A percentile compares a stretch with the other conserved stretches of the same genome.
Evolutionary conservation across 164 flowering plant genomes (phyloP).

Genomic region (Tetracentron sinense): DNA sequence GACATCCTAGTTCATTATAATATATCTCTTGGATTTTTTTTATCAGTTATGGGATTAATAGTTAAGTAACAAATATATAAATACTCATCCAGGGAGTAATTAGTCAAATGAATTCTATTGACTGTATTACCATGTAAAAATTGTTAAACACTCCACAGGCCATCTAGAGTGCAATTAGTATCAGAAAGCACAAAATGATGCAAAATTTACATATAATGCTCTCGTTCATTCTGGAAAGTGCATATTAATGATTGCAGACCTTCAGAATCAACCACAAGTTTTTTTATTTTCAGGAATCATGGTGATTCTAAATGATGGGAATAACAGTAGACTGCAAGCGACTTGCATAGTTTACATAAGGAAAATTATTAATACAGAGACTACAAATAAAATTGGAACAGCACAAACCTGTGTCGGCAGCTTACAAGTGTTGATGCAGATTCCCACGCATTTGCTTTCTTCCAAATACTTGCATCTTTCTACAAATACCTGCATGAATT

Average conservation of each 20-base stretch:
- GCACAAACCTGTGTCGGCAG: slow-evolving; percentile 86
- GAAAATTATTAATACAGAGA: background rate
- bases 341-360: background rate
- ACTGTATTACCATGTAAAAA: background rate
- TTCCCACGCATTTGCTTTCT: slow-evolving; percentile 89
- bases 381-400: background rate
- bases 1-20: background rate
- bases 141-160: too few relatives aligned
- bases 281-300: too few relatives aligned
- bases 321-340: background rate
- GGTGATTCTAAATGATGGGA: background rate
- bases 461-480: slow-evolving; percentile 91
- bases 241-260: background rate
- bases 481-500: slow-evolving; percentile 62
- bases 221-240: background rate
- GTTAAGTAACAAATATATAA: too few relatives aligned
- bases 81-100: too few relatives aligned
- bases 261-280: background rate
- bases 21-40: too few relatives aligned
- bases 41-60: too few relatives aligned
- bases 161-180: too few relatives aligned
- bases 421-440: slow-evolving; percentile 86
- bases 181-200: background rate
- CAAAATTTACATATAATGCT: background rate
- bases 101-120: background rate